Base-by-base conservation (phyloP, 148 eudicot species). In the Linanthus parryae region DNA sequence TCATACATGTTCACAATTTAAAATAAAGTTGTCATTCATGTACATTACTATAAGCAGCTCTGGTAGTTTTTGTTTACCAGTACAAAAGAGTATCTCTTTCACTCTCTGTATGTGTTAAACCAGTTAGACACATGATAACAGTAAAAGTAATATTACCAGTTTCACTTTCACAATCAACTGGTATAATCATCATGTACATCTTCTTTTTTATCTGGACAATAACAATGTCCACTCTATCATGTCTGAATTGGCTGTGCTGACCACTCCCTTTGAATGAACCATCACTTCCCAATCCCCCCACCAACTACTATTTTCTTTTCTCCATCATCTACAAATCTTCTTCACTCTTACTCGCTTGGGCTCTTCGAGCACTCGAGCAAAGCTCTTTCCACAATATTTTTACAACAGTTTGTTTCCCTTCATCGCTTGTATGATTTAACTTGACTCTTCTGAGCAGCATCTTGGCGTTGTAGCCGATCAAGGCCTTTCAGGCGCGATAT, bases 181-280 rank as follows among this genome's bases (percentile, higher is more conserved):
- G n/a, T n/a, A n/a, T n/a, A n/a, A n/a, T n/a, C n/a, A n/a, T n/a
- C n/a, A n/a, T n/a, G n/a, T n/a, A n/a, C n/a, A n/a, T n/a, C n/a
- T n/a, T n/a, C n/a, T n/a, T n/a, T 9, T 17, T 69, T 69, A 64
- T 62, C 57, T 61, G 53, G 71, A 76, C 80, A 80, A 78, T 56
- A 37, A 34, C 69, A 62, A 28, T 24, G 26, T 24, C n/a, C n/a
- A n/a, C n/a, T 48, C 31, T 39, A 42, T 52, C 51, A 53, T 35
- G 74, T 59, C 59, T 25, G 76, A 74, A 73, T 46, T 57, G 85
- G 88, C 72, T 70, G 91, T 59, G 94, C 56, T 68, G 61, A 59
- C 77, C 64, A 80, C 24, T 77, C 80, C 57, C 81, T 81, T 83
- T 67, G 86, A 78, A 62, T 66, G 95, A 81, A 86, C 87, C 84